A percentile compares a stretch with the other conserved stretches of the same genome.
Evolutionary conservation across 1,284 basidiomycete species (phyloP).

Genomic region (Tilletiaria anomala): DNA sequence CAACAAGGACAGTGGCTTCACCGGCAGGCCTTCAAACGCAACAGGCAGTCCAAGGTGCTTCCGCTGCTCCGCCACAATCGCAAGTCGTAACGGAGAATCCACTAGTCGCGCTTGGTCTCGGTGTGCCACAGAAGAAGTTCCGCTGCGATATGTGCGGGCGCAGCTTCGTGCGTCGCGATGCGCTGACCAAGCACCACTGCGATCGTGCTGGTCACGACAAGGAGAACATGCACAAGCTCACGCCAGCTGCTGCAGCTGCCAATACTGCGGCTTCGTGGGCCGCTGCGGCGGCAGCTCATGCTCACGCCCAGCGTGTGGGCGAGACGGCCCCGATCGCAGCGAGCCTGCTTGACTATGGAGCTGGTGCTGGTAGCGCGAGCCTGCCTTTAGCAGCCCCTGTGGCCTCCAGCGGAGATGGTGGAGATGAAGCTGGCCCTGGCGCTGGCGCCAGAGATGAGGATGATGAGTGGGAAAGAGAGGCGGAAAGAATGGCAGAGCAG

Average conservation of each 20-base stretch:
- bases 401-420: too few relatives aligned
- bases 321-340: not conserved
- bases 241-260: not conserved
- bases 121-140: constrained; percentile 33
- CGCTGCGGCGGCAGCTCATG: not conserved
- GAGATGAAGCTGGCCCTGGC: not conserved
- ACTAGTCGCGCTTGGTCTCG: constrained; percentile 22
- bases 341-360: not conserved
- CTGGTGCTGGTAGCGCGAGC: too few relatives aligned
- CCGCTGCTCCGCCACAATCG: not conserved
- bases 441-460: not conserved
- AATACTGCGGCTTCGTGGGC: too few relatives aligned
- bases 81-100: constrained; percentile 3
- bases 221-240: not conserved
- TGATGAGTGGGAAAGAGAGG: not conserved
- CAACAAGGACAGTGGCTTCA: too few relatives aligned
- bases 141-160: constrained; percentile 28
- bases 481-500: not conserved
- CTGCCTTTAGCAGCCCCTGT: too few relatives aligned
- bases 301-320: not conserved
- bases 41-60: too few relatives aligned
- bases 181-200: constrained; percentile 27
- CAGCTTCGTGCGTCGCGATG: constrained; percentile 32
- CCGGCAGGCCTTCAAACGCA: too few relatives aligned
- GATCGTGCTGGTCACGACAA: constrained; percentile 2